Evolutionary conservation across 495 filamentous ascomycete species (phyloP), one percentile per base, ranked within the genome.

Genomic region (Talaromyces wortmannii): DNA sequence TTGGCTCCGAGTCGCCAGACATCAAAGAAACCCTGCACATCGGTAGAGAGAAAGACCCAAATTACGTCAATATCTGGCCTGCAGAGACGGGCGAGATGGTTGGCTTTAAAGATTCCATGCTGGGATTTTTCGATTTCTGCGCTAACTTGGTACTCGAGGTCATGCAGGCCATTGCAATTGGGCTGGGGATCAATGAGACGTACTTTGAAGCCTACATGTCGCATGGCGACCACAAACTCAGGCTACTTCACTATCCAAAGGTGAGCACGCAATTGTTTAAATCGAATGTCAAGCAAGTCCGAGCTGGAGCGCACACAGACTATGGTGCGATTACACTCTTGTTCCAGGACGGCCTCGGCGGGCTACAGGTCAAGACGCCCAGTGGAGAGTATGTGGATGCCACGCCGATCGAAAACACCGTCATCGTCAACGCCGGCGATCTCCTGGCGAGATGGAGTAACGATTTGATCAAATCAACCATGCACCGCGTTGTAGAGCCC

Each of bases 341-440:
- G 1, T 77, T 67, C 50, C 78, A 81, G 54, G 70, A 78, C 52
- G 59, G 59, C 30, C 61, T 56, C 11, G 78, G 74, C 5, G 78
- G 77, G 8, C 56, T 82, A 53, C 76, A 79, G 59, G 67, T 78
- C 7, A 55, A 72, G 50, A 73, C 65, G 40, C 60, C 61, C 32
- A 63, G 72, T 17, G 74, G 70, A 5, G 68, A 69, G 52, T 79
- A 74, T 76, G 61, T 80, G 29, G 71, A 68, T 55, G 78, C 62
- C 4, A 42, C 66, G 16, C 79, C 78, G 0, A 60, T 80, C 23
- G 60, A 75, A 50, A 77, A 77, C 31, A 78, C 77, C 3, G 66
- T 80, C 31, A 79, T 83, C 4, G 78, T 84, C 47, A 83, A 83
- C 60, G 75, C 83, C 47, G 81, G 79, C 6, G 80, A 82, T 60